Evolutionary conservation across 148 eudicot genomes (phyloP).

Genomic region (Nepenthes mirabilis): DNA sequence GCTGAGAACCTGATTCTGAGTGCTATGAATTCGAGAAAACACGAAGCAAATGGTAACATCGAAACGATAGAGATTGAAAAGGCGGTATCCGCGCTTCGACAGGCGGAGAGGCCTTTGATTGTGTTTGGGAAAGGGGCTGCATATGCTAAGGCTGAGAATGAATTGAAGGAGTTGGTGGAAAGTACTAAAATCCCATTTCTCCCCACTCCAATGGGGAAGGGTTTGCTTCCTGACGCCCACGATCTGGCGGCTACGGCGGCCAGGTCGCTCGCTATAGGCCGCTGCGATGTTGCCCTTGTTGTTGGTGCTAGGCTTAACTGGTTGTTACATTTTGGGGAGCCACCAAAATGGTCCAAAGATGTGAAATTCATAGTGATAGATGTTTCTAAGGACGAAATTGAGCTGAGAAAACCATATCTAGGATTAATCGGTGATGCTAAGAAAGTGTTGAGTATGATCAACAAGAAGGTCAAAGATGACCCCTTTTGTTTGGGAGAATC

Average conservation of each 20-base stretch:
- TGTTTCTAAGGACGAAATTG: constrained; percentile 63
- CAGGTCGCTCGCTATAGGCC: constrained; percentile 78
- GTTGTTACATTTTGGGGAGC: constrained; percentile 94
- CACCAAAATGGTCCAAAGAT: constrained; percentile 81
- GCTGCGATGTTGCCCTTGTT: constrained; percentile 81
- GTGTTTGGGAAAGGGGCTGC: constrained; percentile 95
- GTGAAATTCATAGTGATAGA: constrained; percentile 85
- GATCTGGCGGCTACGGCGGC: constrained; percentile 88
- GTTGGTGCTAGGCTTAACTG: constrained; percentile 91
- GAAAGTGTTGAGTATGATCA: constrained; percentile 40
- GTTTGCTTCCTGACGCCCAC: constrained; percentile 71
- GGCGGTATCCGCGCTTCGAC: constrained; percentile 44
- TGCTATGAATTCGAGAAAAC: constrained; percentile 11
- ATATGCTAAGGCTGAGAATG: constrained; percentile 44
- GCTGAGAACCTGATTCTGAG: constrained; percentile 37
- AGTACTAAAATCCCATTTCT: constrained; percentile 80
- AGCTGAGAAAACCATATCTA: constrained; percentile 52
- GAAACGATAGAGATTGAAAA: constrained; percentile 21
- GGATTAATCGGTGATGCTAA: constrained; percentile 88
- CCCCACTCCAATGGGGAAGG: constrained; percentile 99
- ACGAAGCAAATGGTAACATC: neutral
- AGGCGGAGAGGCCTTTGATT: constrained; percentile 67
- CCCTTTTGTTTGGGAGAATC: constrained; percentile 74
- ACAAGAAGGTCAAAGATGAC: constrained; percentile 73
- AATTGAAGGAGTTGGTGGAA: constrained; percentile 46